Base-by-base conservation (phyloP, 2,329 filamentous ascomycete genomes). In the Pyrenophora graminea region DNA sequence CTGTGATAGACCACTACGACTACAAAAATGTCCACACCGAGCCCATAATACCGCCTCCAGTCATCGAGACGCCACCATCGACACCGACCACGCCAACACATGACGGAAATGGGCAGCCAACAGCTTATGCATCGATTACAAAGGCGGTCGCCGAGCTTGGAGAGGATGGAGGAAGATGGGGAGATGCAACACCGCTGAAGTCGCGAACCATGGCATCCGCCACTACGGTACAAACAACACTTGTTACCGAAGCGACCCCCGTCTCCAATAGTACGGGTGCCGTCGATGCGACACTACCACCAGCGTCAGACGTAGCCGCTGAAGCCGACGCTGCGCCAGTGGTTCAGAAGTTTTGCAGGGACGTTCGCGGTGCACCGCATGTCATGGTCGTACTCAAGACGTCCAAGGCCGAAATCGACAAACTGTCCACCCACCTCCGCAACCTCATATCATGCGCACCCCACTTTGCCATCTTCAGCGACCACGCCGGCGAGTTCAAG, bases 331-430 rank as follows among this genome's bases (percentile, higher is more conserved):
- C 41, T 12, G 4, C 49, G 31, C 25, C 48, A 33, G 21, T 48
- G 12, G 39, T 55, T 13, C 45, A 55, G 7, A 55, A 53, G 6
- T 56, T 58, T 31, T 72, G 66, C 55, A 63, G 58, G 34, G 58
- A 68, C 7, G 63, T 66, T 21, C 52, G 58, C 1, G 71, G 70
- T 23, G 70, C 72, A 3, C 73, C 81, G 3, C 76, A 85, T 61
- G 69, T 85, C 39, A 79, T 85, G 52, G 76, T 85, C 13, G 72
- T 84, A 8, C 73, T 86, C 54, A 80, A 81, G 56, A 85, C 83
- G 0, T 83, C 82, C 45, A 82, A 82, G 13, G 82, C 81, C 6
- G 82, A 85, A 59, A 76, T 81, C 12, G 68, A 80, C 23, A 83
- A 84, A 62, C 75, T 85, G 2, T 81, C 82, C 1, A 68, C 77